phyloP scores from a whole-genome alignment of 2,329 filamentous ascomycete genomes.

The Alternaria postmessia region DNA sequence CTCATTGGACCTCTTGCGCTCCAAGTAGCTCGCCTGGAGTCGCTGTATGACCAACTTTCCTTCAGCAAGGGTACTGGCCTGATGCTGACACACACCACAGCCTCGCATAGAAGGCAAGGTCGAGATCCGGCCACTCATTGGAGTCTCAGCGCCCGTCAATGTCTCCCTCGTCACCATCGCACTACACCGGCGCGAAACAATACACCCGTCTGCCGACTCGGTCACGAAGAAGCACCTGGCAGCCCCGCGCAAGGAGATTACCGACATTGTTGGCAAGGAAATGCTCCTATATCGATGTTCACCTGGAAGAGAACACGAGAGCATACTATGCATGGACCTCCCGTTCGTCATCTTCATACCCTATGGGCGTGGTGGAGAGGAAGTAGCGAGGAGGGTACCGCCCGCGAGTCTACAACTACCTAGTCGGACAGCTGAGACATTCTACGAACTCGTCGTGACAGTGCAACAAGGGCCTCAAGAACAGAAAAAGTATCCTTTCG shows the following conservation, averaged over 20 bases:
- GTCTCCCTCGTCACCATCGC: conserved; percentile 94
- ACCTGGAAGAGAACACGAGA: conserved; percentile 83
- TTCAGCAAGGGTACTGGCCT: conserved; percentile 12
- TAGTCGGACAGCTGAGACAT: conserved; percentile 94
- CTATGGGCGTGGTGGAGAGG: conserved; percentile 88
- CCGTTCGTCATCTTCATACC: conserved; percentile 98
- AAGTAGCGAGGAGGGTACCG: conserved; percentile 87
- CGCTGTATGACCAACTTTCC: conserved; percentile 7
- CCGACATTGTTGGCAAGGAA: conserved; percentile 94
- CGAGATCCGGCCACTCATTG: conserved; percentile 87
- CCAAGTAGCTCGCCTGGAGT: conserved; percentile 5
- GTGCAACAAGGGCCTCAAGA: conserved; percentile 88
- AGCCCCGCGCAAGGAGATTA: conserved; percentile 87
- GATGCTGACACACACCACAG: conserved; percentile 58
- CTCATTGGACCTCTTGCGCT: conserved; percentile 9
- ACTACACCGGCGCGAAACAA: conserved; percentile 91
- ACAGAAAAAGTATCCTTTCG: conserved; percentile 90
- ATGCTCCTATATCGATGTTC: conserved; percentile 89
- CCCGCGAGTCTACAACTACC: conserved; percentile 90
- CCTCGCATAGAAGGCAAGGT: conserved; percentile 98
- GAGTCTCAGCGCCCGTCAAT: conserved; percentile 86
- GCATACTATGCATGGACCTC: conserved; percentile 92
- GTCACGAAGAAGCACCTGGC: conserved; percentile 91
- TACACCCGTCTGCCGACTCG: conserved; percentile 94
- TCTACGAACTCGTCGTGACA: conserved; percentile 94